Evolutionary conservation across 129 eudicot species (phyloP), one percentile per base, ranked within the genome.

Genomic region (Oenanthe sinensis): DNA sequence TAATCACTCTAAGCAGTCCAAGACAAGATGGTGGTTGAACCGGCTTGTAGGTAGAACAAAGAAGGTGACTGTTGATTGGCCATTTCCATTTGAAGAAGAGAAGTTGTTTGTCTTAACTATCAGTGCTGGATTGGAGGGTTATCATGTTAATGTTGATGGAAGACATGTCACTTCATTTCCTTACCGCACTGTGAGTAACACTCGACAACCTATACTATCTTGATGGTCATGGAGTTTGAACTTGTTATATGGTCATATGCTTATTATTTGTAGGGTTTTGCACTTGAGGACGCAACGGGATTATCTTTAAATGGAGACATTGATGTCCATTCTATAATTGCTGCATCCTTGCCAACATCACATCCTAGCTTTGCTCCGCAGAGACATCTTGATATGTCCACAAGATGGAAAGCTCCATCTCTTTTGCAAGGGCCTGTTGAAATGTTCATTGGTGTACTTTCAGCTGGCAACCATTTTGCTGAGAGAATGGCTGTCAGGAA

Each of bases 401-500:
- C 80, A 20, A 81, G 86, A 79, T 96, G 96, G 96, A 79, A 84
- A 85, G 97, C 97, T 44, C 97, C 95, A 39, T 81, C 88, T 67
- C 90, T 89, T 77, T 89, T 91, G 19, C 82, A 69, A 36, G 89
- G 84, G 39, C 91, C 97, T n/a, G 79, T 86, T 6, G 90, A 88
- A 58, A 83, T 92, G 71, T 96, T 96, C 37, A 76, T 92, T 52
- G 99, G 99, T 67, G 81, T 92, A 63, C 92, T 96, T 77, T 96
- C 97, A 62, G 97, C 97, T 8, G 97, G 97, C 67, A 93, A 92
- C 80, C 99, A 96, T 83, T 96, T 96, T 80, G 96, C 96, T 28
- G 99, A 96, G 91, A 83, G 97, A 71, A 96, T 96, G 99, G 96
- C 99, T 50, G 97, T 92, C 6, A 91, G 97, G 81, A 96, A 96